Conservation (phyloP, 2,329 filamentous ascomycete species). For the Colletotrichum musae region DNA sequence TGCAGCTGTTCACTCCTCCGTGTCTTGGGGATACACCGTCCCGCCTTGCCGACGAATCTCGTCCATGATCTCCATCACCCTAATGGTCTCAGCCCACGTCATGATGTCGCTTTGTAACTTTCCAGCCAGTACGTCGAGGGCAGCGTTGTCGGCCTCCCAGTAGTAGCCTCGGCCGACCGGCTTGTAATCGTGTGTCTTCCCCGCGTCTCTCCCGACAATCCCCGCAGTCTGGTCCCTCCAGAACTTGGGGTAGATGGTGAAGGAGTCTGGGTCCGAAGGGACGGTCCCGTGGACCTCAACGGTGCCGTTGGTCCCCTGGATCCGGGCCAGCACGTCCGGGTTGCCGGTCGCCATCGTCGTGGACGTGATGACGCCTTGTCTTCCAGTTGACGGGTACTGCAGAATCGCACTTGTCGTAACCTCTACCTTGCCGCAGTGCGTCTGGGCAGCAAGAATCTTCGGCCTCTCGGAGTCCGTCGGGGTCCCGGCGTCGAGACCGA, state of each 20-base stretch:
- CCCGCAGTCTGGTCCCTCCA: conserved; percentile 42
- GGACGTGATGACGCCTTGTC: conserved; percentile 60
- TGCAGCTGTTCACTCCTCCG: background rate
- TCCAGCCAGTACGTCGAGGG: conserved; percentile 55
- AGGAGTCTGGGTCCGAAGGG: conserved; percentile 51
- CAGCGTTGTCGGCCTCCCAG: conserved; percentile 62
- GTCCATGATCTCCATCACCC: conserved; percentile 63
- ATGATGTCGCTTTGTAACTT: conserved; percentile 56
- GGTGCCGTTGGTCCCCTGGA: conserved; percentile 55
- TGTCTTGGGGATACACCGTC: conserved; percentile 49
- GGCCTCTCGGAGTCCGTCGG: conserved; percentile 42
- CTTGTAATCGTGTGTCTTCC: conserved; percentile 53
- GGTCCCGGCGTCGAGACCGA: conserved; percentile 49
- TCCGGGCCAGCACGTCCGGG: conserved; percentile 49
- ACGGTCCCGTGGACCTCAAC: conserved; percentile 54
- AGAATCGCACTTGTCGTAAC: conserved; percentile 55
- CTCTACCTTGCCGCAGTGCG: conserved; percentile 52
- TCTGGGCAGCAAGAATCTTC: conserved; percentile 55
- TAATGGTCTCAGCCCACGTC: conserved; percentile 62
- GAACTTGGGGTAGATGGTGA: conserved; percentile 50
- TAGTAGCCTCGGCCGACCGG: conserved; percentile 55
- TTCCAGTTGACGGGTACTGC: conserved; percentile 52
- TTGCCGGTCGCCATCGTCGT: conserved; percentile 47
- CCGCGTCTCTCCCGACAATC: conserved; percentile 42
- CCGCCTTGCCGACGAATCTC: conserved; percentile 56